phyloP scores from a whole-genome alignment of 108 stramenopile genomes.

The Fistulifera pelliculosa region DNA sequence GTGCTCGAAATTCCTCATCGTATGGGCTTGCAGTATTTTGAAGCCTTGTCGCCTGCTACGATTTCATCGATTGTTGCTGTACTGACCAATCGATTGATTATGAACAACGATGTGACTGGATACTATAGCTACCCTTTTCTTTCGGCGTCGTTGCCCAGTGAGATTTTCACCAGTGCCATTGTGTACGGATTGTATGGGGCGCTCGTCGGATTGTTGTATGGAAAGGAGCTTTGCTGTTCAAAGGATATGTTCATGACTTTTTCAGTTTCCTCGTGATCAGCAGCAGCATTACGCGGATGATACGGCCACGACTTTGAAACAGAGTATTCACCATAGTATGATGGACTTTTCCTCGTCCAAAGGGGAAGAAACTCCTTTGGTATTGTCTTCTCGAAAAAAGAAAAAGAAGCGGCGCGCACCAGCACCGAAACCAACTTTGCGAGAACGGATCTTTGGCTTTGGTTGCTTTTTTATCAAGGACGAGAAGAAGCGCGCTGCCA shows the following conservation, averaged over 20 bases:
- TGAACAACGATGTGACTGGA: constrained; percentile 38
- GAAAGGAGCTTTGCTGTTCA: constrained; percentile 18
- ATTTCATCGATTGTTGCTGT: constrained; percentile 54
- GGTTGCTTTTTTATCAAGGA: constrained; percentile 9
- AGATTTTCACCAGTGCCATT: constrained; percentile 41
- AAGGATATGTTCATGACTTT: constrained; percentile 26
- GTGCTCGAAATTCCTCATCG: constrained; percentile 57
- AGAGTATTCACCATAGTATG: no score
- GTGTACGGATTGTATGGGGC: constrained; percentile 46
- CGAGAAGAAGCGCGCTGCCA: constrained; percentile 30
- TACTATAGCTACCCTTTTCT: constrained; percentile 45
- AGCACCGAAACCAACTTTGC: no score
- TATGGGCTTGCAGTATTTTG: constrained; percentile 61
- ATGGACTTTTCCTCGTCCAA: background rate
- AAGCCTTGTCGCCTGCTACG: constrained; percentile 43
- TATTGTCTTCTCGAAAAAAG: background rate
- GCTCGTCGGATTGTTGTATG: constrained; percentile 32
- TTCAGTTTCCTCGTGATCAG: constrained; percentile 13
- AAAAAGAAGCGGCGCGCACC: background rate
- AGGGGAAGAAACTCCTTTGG: background rate
- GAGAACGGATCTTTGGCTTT: no score
- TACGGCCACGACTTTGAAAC: no score
- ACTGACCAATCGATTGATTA: constrained; percentile 39
- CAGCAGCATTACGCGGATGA: background rate
- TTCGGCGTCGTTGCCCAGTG: constrained; percentile 28